Base-by-base conservation (phyloP, 176 grass and related monocot genomes). In the Urochloa ruziziensis region DNA sequence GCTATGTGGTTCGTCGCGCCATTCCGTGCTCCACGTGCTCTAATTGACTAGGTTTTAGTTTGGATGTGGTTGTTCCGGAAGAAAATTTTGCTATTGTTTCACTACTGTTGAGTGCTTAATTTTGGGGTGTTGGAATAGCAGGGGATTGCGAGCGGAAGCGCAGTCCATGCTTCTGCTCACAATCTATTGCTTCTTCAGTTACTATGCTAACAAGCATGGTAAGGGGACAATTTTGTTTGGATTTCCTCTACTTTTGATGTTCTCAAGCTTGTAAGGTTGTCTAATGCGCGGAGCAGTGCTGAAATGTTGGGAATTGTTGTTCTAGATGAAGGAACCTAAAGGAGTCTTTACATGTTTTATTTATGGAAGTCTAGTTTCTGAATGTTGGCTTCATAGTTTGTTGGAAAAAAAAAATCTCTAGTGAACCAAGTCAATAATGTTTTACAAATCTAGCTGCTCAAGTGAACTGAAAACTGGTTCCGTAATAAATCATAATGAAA, bases 51-150 rank as follows among this genome's bases (percentile, higher is more conserved):
- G 40, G 10, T 82, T 37, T 79, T 66, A 63, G 21, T 80, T 67
- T 37, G 79, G 48, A 84, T 84, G 67, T 74, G 47, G 17, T 80
- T 44, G 16, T 80, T 67, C 17, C 2, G 42, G n/a, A 79, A 82
- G 18, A 54, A 30, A 14, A 62, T 78, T 63, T 67, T 71, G 53
- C 30, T 17, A 13, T 76, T 76, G n/a, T 47, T 30, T 17, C 33
- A 30, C 29, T 42, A 29, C 25, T 39, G 12, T 47, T 49, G 44
- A 34, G 37, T 51, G 18, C 61, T 70, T 36, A 27, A 71, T 28
- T 62, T 28, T 19, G 6, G 39, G 29, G 10, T 28, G n/a, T 10
- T 66, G 48, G 73, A 46, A 35, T 57, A 30, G 24, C 73, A 52
- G 21, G 13, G 61, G 13, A 29, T 51, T 88, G n/a, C 17, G n/a